Evolutionary conservation across 768 basidiomycete species (phyloP).

Genomic region (Xerocomellus intermedius): DNA sequence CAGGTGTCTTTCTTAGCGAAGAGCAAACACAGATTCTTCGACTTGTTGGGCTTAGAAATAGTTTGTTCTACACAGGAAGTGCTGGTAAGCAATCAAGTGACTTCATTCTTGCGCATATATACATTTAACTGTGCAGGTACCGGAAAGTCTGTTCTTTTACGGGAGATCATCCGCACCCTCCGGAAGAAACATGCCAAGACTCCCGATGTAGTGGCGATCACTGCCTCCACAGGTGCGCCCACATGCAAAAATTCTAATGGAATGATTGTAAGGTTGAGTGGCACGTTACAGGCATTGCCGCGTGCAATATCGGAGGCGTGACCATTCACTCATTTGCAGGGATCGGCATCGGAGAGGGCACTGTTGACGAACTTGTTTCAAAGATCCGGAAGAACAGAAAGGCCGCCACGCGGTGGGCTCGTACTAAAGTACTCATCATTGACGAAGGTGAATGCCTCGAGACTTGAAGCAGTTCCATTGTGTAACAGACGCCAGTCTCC

Average conservation of each 20-base stretch:
- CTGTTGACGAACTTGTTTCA: slow-evolving; percentile 53
- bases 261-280: neutral
- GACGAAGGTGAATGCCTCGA: slow-evolving; percentile 59
- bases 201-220: slow-evolving; percentile 82
- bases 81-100: slow-evolving; percentile 62
- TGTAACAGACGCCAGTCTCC: slow-evolving; percentile 60
- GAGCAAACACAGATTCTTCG: slow-evolving; percentile 86
- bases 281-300: slow-evolving; percentile 70
- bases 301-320: slow-evolving; percentile 95
- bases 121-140: slow-evolving; percentile 59
- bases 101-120: slow-evolving; percentile 18
- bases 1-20: slow-evolving; percentile 64
- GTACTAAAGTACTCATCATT: slow-evolving; percentile 81
- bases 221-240: slow-evolving; percentile 82
- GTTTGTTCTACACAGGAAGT: slow-evolving; percentile 94
- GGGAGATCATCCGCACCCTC: slow-evolving; percentile 83
- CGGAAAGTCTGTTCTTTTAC: slow-evolving; percentile 91
- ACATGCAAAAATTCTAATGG: neutral
- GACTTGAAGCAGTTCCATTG: neutral
- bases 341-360: slow-evolving; percentile 78
- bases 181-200: slow-evolving; percentile 50
- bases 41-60: slow-evolving; percentile 70
- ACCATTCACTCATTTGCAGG: slow-evolving; percentile 97
- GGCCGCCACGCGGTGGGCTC: slow-evolving; percentile 71
- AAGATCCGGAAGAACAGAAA: slow-evolving; percentile 86